These are phyloP conservation scores for Phaeomoniella chlamydospora DNA, from an alignment of 2,329 filamentous ascomycete species.

Conservation along the genomic window DNA sequence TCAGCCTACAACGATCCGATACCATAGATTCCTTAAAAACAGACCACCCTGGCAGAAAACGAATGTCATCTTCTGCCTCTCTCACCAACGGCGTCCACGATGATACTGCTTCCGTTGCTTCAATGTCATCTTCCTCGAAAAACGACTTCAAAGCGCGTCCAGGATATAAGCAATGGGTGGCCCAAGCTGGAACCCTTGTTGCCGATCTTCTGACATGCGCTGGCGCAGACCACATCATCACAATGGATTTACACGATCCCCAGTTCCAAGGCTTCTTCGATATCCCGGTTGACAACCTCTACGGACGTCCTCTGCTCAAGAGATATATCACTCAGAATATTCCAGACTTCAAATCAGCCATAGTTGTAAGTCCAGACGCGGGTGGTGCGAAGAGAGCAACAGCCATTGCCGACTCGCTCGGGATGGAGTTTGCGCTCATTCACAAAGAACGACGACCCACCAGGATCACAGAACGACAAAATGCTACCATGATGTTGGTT, in stretches of 20 bases:
- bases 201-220: conserved; percentile 91
- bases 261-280: conserved; percentile 99
- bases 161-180: conserved; percentile 97
- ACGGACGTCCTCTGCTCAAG: conserved; percentile 46
- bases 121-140: conserved; percentile 14
- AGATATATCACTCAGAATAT: conserved; percentile 66
- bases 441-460: conserved; percentile 95
- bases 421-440: conserved; percentile 92
- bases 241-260: conserved; percentile 90
- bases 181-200: conserved; percentile 87
- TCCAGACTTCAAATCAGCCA: conserved; percentile 67
- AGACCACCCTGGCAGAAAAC: conserved; percentile 7
- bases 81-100: conserved; percentile 34
- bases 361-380: conserved; percentile 91
- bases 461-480: conserved; percentile 68
- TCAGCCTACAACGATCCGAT: conserved; percentile 17
- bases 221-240: conserved; percentile 92
- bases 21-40: conserved; percentile 23
- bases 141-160: conserved; percentile 66
- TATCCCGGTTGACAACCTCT: conserved; percentile 95
- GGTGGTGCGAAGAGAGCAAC: conserved; percentile 94
- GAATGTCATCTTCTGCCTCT: conserved; percentile 14
- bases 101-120: conserved; percentile 47
- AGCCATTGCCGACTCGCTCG: conserved; percentile 81
- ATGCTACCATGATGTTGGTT: conserved; percentile 84